Evolutionary conservation across 805 yeast genomes (phyloP), one percentile per base, ranked within the genome.

Genomic region (Metschnikowia gruessii): DNA sequence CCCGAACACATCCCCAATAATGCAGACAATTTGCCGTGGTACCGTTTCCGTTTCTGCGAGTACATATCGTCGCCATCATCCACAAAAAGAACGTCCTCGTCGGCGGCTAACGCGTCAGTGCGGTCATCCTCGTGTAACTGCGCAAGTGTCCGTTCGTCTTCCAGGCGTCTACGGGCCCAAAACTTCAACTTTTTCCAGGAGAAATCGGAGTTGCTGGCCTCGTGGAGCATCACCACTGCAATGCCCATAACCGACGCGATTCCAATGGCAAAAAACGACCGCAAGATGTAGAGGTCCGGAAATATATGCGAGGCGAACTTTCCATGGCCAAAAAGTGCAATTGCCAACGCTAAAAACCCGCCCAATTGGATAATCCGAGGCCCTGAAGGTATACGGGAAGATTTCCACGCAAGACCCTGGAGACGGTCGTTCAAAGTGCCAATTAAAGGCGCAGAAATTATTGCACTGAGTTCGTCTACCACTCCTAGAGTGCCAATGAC

Each of bases 371-470:
- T 71, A 19, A 78, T 64, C 46, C 82, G 73, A 1, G 88, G 69
- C 4, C 89, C 89, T 31, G 67, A 59, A 9, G 64, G 45, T 22
- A 45, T 5, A 2, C 21, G 18, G 3, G 40, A 39, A 22, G 38
- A n/a, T 3, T 30, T 35, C 45, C 53, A 50, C 6, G 54, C 58
- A 36, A 42, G 28, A 5, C 47, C 54, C 26, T 62, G 61, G 41
- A 82, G 62, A 53, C 76, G 74, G 57, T 85, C 91, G 52, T 80
- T 74, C 22, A 81, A 56, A 0, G 84, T 77, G 3, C 91, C 92
- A 51, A 83, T 64, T 18, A 83, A 62, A 0, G 91, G 90, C 11
- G 85, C 75, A 15, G 74, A 54, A 0, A 71, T 39, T 42, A 84
- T 75, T 4, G 80, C 70, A 0, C 79, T 63, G 9, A 83, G 48